A percentile compares a stretch with the other conserved stretches of the same genome.
Evolutionary conservation across 345 rosid genomes (phyloP).

Genomic region (Zanthoxylum bungeanum): DNA sequence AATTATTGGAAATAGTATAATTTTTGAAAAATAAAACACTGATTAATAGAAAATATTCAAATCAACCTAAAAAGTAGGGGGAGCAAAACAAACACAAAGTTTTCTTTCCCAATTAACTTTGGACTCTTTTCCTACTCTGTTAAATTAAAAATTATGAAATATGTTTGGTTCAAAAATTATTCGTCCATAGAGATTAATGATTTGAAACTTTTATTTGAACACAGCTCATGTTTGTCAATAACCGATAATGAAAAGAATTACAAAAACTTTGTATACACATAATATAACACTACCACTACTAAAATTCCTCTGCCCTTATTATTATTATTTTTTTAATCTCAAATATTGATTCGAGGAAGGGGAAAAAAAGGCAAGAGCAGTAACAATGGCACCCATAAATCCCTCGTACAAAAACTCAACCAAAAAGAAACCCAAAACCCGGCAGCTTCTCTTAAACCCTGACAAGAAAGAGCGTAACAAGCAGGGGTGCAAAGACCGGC

Average conservation of each 20-base stretch:
- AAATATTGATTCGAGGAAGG: too few species aligned
- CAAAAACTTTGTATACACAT: too few species aligned
- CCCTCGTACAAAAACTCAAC: neutral
- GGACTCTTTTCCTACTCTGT: too few species aligned
- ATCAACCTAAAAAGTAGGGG: too few species aligned
- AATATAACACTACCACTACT: neutral
- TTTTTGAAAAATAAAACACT: too few species aligned
- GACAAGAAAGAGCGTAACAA: neutral
- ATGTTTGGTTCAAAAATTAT: too few species aligned
- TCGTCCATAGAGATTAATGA: neutral
- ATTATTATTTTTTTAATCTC: too few species aligned
- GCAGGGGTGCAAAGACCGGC: slow-evolving; percentile 21
- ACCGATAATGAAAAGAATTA: neutral
- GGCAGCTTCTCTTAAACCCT: neutral
- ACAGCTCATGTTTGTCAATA: neutral
- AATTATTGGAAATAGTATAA: too few species aligned
- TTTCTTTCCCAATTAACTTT: neutral
- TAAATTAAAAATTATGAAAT: neutral
- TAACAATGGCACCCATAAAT: neutral
- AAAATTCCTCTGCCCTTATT: too few species aligned
- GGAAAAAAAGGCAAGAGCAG: neutral
- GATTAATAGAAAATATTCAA: too few species aligned
- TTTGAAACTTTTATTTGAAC: neutral
- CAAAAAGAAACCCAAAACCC: neutral
- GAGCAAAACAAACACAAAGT: neutral